Evolutionary conservation across 2,329 filamentous ascomycete species (phyloP).

Genomic region (Cercospora sp.): DNA sequence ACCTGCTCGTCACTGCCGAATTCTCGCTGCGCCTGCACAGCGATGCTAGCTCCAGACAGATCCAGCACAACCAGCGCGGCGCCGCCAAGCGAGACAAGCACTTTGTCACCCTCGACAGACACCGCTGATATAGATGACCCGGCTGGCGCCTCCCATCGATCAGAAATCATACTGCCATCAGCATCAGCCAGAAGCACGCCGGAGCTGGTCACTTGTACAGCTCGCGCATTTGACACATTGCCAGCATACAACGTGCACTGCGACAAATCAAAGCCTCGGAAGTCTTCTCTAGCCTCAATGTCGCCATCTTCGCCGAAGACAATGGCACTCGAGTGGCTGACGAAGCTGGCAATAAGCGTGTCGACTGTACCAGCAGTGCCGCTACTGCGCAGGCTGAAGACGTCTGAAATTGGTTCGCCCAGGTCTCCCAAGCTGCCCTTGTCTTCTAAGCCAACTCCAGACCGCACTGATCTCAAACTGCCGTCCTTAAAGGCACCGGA

Average conservation of each 20-base stretch:
- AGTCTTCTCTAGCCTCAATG: conserved; percentile 82
- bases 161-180: conserved; percentile 54
- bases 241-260: conserved; percentile 70
- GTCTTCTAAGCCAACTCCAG: conserved; percentile 81
- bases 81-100: conserved; percentile 75
- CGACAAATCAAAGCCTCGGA: conserved; percentile 68
- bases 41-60: conserved; percentile 57
- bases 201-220: conserved; percentile 75
- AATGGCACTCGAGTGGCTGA: conserved; percentile 82
- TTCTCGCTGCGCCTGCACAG: conserved; percentile 59
- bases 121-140: conserved; percentile 69
- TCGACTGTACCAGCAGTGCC: conserved; percentile 67
- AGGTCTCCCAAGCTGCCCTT: conserved; percentile 70
- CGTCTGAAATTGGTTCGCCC: conserved; percentile 44
- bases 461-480: conserved; percentile 83
- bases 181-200: conserved; percentile 63
- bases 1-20: conserved; percentile 72
- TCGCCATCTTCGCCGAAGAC: conserved; percentile 70
- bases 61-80: conserved; percentile 69
- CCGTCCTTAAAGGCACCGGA: conserved; percentile 90
- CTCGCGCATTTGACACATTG: conserved; percentile 60
- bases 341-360: conserved; percentile 74
- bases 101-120: conserved; percentile 68
- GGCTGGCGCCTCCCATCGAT: conserved; percentile 58
- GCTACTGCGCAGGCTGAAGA: conserved; percentile 66